Evolutionary conservation across 352 stramenopile genomes (phyloP).

Genomic region (Pythium utonaiense): DNA sequence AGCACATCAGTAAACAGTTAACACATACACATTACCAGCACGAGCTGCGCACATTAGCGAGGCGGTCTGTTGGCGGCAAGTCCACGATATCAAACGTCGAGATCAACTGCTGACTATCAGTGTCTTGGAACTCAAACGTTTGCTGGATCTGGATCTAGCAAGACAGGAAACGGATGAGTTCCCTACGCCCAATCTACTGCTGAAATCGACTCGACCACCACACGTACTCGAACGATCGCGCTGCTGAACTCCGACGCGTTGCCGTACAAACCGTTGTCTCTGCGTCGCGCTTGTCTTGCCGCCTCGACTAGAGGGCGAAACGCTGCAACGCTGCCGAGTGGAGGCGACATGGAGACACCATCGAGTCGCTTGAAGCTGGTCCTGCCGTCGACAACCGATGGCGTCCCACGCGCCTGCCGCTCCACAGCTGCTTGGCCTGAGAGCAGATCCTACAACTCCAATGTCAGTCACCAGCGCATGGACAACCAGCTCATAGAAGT

Average conservation of each 20-base stretch:
- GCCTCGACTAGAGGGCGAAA: conserved; percentile 31
- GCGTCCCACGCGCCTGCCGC: background rate
- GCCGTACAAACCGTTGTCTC: conserved; percentile 35
- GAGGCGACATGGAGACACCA: conserved; percentile 23
- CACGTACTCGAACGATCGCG: conserved; percentile 38
- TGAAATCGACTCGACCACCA: background rate
- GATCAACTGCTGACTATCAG: conserved; percentile 32
- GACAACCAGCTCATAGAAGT: no score
- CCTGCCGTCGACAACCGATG: conserved; percentile 3
- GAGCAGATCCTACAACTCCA: conserved; percentile 12
- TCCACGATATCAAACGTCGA: conserved; percentile 48
- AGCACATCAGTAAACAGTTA: background rate
- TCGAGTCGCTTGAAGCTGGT: conserved; percentile 21
- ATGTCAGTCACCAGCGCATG: no score
- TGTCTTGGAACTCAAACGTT: conserved; percentile 31
- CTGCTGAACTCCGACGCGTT: conserved; percentile 44
- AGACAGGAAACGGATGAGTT: conserved; percentile 1
- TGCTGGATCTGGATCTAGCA: conserved; percentile 40
- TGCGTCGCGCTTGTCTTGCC: conserved; percentile 26
- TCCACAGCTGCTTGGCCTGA: background rate
- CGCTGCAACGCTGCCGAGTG: conserved; percentile 20
- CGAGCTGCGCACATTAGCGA: conserved; percentile 31
- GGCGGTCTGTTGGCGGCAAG: conserved; percentile 41
- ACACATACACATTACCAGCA: conserved; percentile 3
- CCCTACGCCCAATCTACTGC: no score